These are phyloP conservation scores for Corymbia maculata DNA, from an alignment of 345 rosid species.

Conservation along the genomic window DNA sequence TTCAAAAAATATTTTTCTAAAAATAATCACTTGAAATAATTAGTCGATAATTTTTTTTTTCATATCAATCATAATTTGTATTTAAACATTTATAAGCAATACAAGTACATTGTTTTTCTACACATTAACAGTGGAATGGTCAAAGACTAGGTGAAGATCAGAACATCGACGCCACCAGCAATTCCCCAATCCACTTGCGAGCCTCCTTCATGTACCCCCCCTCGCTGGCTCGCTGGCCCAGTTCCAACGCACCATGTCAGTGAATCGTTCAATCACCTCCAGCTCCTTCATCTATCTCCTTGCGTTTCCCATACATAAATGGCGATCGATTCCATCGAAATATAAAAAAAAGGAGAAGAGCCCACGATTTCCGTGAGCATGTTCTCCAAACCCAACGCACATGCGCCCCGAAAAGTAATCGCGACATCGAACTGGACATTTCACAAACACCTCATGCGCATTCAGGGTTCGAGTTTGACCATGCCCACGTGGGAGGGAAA, in stretches of 20 bases:
- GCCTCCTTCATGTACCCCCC: neutral
- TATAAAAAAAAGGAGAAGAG: neutral
- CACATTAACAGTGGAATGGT: neutral
- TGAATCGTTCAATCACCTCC: neutral
- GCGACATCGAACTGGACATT: neutral
- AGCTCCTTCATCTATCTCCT: neutral
- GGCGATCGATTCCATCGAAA: neutral
- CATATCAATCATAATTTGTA: neutral
- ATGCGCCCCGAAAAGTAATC: neutral
- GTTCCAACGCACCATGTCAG: neutral
- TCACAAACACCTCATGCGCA: neutral
- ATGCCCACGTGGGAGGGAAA: neutral
- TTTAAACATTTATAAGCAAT: neutral
- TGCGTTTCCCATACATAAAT: neutral
- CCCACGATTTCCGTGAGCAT: neutral
- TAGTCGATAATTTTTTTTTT: neutral
- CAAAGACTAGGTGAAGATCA: neutral
- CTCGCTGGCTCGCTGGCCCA: neutral
- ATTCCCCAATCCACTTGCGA: neutral
- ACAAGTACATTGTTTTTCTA: fast-evolving
- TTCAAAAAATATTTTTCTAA: neutral
- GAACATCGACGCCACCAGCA: neutral
- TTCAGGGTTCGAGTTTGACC: neutral
- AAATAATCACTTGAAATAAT: neutral
- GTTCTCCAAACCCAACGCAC: neutral